These are phyloP conservation scores for Reutealis trisperma DNA, from an alignment of 345 rosid species.

Conservation along the genomic window DNA sequence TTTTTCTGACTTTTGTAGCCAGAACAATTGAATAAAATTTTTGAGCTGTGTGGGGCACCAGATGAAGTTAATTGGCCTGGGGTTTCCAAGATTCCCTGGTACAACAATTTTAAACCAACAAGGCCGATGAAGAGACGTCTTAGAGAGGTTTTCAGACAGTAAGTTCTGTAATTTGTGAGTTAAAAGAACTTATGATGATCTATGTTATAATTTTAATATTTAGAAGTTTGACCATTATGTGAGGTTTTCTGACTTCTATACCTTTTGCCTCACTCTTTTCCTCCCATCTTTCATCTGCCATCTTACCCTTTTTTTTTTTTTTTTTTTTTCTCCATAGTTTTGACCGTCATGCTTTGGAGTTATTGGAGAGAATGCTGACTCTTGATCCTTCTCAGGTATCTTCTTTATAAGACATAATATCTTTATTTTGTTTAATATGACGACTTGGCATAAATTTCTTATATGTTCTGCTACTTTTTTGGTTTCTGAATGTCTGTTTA, in stretches of 20 bases:
- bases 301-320: too few species aligned
- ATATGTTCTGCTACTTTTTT: background rate
- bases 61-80: constrained; percentile 78
- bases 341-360: constrained; percentile 91
- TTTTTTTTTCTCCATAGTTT: constrained; percentile 35
- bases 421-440: background rate
- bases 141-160: constrained; percentile 76
- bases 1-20: constrained; percentile 42
- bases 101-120: constrained; percentile 69
- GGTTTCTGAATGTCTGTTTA: background rate
- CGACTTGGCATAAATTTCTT: background rate
- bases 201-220: too few species aligned
- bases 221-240: too few species aligned
- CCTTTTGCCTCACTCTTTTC: background rate
- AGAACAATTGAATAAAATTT: constrained; percentile 72
- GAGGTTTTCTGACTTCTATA: background rate
- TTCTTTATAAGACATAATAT: background rate
- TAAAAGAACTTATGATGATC: too few species aligned
- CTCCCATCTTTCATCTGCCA: background rate
- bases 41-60: constrained; percentile 76
- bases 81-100: constrained; percentile 75
- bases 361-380: constrained; percentile 81
- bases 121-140: constrained; percentile 79
- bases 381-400: constrained; percentile 94
- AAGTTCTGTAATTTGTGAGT: constrained; percentile 27